These are phyloP conservation scores for Capronia americana DNA, from an alignment of 2,329 filamentous ascomycete genomes.

Conservation along the genomic window DNA sequence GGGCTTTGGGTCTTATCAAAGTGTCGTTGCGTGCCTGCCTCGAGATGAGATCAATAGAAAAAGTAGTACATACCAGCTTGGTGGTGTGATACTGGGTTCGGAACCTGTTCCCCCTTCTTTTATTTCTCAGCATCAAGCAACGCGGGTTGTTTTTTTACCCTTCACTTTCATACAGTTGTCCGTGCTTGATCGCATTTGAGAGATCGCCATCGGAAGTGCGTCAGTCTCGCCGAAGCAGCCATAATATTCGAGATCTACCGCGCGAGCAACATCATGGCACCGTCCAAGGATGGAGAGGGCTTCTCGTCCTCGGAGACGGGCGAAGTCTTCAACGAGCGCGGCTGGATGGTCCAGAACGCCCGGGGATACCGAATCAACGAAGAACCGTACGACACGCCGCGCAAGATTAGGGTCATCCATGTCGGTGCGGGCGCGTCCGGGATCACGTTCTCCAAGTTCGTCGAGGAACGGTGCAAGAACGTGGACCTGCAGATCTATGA, in stretches of 20 bases:
- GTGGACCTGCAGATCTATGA: constrained; percentile 41
- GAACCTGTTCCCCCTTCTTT: too few relatives aligned
- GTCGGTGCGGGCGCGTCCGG: constrained; percentile 52
- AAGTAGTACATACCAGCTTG: background rate
- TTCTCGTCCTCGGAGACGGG: constrained; percentile 22
- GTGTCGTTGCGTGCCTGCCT: background rate
- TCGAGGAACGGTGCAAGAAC: constrained; percentile 28
- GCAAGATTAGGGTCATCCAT: constrained; percentile 44
- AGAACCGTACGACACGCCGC: constrained; percentile 25
- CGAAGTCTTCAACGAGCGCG: constrained; percentile 27
- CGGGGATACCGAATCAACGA: constrained; percentile 28
- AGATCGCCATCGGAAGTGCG: background rate
- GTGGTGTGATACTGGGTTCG: background rate
- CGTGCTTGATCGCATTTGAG: background rate
- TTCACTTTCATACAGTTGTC: background rate
- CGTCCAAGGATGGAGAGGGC: constrained; percentile 27
- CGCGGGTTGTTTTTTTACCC: background rate
- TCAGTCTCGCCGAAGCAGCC: background rate
- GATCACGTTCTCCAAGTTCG: constrained; percentile 48
- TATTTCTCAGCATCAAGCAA: too few relatives aligned
- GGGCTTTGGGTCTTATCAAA: background rate
- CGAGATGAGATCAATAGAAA: background rate
- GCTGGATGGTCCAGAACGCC: constrained; percentile 27
- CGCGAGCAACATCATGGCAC: constrained; percentile 25
- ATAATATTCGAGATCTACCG: too few relatives aligned